Percentiles rank a stretch among this genome's conserved stretches.
phyloP scores from a whole-genome alignment of 179 eudicot genomes.

The Kewa caespitosa region DNA sequence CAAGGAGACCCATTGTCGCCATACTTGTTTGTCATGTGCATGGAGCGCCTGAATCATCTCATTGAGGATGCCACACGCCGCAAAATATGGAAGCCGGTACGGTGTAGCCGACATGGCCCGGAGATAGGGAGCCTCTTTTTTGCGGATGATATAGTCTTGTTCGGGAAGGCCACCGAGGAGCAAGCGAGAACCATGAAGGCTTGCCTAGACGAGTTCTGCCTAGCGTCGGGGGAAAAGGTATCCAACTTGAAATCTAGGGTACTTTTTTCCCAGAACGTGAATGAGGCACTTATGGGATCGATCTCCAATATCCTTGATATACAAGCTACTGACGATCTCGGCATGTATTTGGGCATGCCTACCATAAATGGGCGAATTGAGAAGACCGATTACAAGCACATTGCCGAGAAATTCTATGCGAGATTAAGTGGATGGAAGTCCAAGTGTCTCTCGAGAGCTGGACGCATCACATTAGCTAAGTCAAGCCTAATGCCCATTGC shows the following conservation, averaged over 20 bases:
- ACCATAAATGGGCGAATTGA: background rate
- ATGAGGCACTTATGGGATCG: background rate
- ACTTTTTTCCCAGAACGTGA: background rate
- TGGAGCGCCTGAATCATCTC: background rate
- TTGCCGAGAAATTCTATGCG: background rate
- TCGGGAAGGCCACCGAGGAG: background rate
- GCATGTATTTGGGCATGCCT: background rate
- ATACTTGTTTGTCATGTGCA: constrained; percentile 4
- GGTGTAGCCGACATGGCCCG: background rate
- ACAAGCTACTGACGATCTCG: background rate
- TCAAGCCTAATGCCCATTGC: background rate
- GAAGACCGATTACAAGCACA: background rate
- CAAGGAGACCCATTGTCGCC: constrained; percentile 21
- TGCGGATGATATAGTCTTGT: constrained; percentile 9
- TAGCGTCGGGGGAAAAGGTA: background rate
- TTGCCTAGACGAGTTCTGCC: background rate
- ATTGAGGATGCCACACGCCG: background rate
- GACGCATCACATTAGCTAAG: background rate
- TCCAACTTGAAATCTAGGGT: background rate
- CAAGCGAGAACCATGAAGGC: background rate
- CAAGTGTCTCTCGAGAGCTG: background rate
- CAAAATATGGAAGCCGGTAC: background rate
- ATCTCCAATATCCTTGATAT: background rate
- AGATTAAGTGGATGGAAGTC: constrained; percentile 5
- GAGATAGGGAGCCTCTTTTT: background rate